These are phyloP conservation scores for Mentha longifolia DNA, from an alignment of 257 asterid species.

Conservation along the genomic window DNA sequence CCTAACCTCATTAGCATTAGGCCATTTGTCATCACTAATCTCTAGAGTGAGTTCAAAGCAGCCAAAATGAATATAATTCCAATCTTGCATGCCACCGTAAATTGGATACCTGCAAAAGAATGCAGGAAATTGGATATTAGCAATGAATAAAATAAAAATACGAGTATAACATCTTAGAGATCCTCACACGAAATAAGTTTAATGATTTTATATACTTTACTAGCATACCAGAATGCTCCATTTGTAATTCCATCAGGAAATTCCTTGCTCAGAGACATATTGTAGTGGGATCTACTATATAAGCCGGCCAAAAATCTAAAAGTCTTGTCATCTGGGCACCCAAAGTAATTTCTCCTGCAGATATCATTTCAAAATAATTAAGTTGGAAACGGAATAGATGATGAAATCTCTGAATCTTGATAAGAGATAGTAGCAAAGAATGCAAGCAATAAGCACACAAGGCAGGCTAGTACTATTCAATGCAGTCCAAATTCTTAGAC, in stretches of 20 bases:
- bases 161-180: conserved; percentile 36
- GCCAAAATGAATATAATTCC: conserved; percentile 78
- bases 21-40: conserved; percentile 97
- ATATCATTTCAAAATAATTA: conserved; percentile 33
- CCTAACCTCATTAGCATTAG: conserved; percentile 77
- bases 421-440: not conserved
- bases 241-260: conserved; percentile 91
- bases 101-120: conserved; percentile 82
- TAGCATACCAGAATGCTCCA: conserved; percentile 83
- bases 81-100: conserved; percentile 99
- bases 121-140: conserved; percentile 20
- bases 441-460: conserved; percentile 6
- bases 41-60: conserved; percentile 95
- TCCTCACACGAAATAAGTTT: conserved; percentile 6
- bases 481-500: conserved; percentile 20
- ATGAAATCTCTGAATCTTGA: conserved; percentile 8
- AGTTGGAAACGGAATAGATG: conserved; percentile 26
- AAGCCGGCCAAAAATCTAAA: conserved; percentile 74
- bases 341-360: conserved; percentile 76
- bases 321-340: conserved; percentile 87
- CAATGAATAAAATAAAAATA: conserved; percentile 28
- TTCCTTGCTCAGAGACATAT: conserved; percentile 91
- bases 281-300: conserved; percentile 82
- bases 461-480: not conserved
- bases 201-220: conserved; percentile 36